phyloP scores from a whole-genome alignment of 1,284 basidiomycete genomes.

The Apiotrichum laibachii region DNA sequence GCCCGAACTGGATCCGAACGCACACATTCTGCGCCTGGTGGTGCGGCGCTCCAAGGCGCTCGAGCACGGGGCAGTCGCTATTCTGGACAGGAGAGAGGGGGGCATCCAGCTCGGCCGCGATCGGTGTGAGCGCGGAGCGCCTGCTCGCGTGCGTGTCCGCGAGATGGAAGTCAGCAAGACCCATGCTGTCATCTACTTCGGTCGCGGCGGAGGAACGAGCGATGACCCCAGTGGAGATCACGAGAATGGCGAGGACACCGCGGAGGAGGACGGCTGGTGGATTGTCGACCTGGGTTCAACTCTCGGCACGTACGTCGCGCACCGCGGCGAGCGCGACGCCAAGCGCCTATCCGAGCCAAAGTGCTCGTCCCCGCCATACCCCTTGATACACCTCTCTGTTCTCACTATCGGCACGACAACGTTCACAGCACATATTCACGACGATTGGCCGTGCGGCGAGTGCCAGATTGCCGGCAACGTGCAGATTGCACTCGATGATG shows the following conservation, averaged over 20 bases:
- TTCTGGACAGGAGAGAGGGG: constrained; percentile 45
- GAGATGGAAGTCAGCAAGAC: constrained; percentile 51
- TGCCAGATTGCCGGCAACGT: constrained; percentile 35
- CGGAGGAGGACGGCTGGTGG: constrained; percentile 35
- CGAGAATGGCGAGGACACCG: constrained; percentile 13
- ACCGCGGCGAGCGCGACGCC: constrained; percentile 16
- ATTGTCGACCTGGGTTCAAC: constrained; percentile 49
- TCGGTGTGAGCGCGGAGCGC: constrained; percentile 31
- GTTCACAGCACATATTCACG: constrained; percentile 43
- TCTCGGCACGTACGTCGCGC: constrained; percentile 45
- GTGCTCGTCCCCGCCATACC: constrained; percentile 33
- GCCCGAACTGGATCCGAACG: constrained; percentile 1
- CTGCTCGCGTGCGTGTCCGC: constrained; percentile 39
- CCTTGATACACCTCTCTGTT: constrained; percentile 31
- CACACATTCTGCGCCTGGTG: constrained; percentile 44
- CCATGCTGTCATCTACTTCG: constrained; percentile 41
- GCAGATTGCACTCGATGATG: constrained; percentile 41
- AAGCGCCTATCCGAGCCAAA: constrained; percentile 33
- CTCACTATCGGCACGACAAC: constrained; percentile 43
- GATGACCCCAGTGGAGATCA: no score
- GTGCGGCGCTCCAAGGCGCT: constrained; percentile 31
- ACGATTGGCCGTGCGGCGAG: constrained; percentile 45
- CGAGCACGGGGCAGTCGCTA: constrained; percentile 27
- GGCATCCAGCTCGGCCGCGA: constrained; percentile 48
- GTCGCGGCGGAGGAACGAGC: neutral